Evolutionary conservation across 192 early-diverging fungal species (phyloP).

Genomic region (Linnemannia exigua): DNA sequence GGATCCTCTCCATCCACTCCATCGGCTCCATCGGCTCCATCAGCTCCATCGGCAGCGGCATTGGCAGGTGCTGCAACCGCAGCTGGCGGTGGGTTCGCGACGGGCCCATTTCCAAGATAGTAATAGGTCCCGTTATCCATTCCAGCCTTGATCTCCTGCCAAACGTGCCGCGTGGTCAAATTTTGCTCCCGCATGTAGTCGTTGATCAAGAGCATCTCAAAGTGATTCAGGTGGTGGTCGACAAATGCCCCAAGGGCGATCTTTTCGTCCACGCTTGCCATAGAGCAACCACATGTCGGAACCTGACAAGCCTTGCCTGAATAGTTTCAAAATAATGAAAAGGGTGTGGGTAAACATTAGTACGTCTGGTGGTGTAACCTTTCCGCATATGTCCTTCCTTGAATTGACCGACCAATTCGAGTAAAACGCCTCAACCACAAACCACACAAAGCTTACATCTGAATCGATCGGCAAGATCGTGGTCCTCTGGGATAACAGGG

Average conservation of each 20-base stretch:
- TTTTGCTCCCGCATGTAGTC: conserved; percentile 14
- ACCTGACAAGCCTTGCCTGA: conserved; percentile 49
- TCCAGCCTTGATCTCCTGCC: conserved; percentile 37
- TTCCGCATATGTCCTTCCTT: too few species aligned
- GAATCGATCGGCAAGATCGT: conserved; percentile 16
- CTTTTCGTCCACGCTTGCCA: conserved; percentile 26
- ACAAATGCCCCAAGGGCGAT: neutral
- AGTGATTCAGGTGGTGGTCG: conserved; percentile 12
- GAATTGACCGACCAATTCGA: too few species aligned
- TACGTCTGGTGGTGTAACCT: too few species aligned
- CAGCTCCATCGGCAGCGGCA: neutral
- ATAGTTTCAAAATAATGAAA: neutral
- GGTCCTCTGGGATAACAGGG: conserved; percentile 2
- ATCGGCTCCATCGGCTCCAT: neutral
- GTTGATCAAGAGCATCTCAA: conserved; percentile 10
- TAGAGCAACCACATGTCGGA: conserved; percentile 26
- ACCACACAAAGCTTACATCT: conserved; percentile 20
- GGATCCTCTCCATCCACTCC: neutral
- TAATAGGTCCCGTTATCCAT: conserved; percentile 26
- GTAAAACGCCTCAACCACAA: too few species aligned
- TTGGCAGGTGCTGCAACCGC: neutral
- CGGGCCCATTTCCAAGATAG: conserved; percentile 13
- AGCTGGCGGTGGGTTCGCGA: neutral
- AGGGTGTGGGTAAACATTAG: neutral
- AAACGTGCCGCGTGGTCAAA: neutral